Base-by-base conservation (phyloP, 176 grass and related monocot species). In the Ampelocalamus luodianensis region DNA sequence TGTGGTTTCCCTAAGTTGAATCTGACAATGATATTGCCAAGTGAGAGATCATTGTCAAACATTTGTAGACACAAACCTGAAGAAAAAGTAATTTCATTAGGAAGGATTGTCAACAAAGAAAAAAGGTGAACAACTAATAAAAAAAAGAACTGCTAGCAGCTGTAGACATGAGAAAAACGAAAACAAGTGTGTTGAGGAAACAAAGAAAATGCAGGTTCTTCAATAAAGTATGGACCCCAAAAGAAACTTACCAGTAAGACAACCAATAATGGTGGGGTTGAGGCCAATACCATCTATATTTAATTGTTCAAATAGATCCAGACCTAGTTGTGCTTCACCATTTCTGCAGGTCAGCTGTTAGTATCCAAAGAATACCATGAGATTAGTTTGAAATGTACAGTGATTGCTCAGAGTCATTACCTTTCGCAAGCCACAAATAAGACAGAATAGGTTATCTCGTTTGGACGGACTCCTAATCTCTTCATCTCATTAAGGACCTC, bases 401-500 rank as follows among this genome's bases (percentile, higher is more conserved):
- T 59, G 53, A 38, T 79, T 80, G 44, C 55, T 90, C 27, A 79
- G 32, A 84, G 64, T 36, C 40, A 78, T 87, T 93, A 98, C 96
- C 87, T 98, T 95, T 98, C 93, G 58, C 96, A 98, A 82, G 87
- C 91, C 72, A 95, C 91, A 82, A 92, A 90, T 79, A 98, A 89
- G 37, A 98, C 91, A 14, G 91, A 93, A 85, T 95, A 98, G 75
- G 96, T 98, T 89, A 98, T 98, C 61, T 89, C 85, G 89, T 98
- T 98, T 78, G 96, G 93, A 62, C 40, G 49, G 46, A 95, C 91
- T 45, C 95, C 88, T 49, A 89, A 64, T 86, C 76, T 80, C 38
- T 87, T 98, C 80, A 92, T 92, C 78, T 98, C 92, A 64, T 92
- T 80, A 90, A 95, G 42, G 81, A 93, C 86, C 87, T 90, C 83